Base-by-base conservation (phyloP, 2,329 filamentous ascomycete species). In the Proliferodiscus dingleyae region DNA sequence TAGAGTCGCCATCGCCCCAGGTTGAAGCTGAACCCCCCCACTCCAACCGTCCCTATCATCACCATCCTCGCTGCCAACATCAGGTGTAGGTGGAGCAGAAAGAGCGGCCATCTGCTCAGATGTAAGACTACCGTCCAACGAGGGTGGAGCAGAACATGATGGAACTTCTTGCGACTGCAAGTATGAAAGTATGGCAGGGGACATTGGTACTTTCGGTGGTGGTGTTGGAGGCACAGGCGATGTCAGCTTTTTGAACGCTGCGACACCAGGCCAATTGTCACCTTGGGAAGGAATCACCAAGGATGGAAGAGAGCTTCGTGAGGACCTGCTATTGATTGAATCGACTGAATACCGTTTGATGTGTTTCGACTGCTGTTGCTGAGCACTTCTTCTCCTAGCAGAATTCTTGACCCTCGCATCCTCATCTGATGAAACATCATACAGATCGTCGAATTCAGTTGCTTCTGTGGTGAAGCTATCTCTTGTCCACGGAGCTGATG, bases 61-160 rank as follows among this genome's bases (percentile, higher is more conserved):
- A 8, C 71, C 70, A 24, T 79, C 73, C 18, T 72, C 69, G 46
- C 72, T 70, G 13, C 74, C 79, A 53, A 87, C 75, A 49, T 91
- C 76, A 11, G 90, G 90, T 1, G 90, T 96, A 9, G 87, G 81
- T 4, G 91, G 89, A 39, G 88, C 88, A 60, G 89, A 95, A 64
- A 89, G 77, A 43, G 77, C 78, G 2, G 89, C 87, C 65, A 94
- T 77, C 63, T 95, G 89, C 61, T 96, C 90, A 2, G 90, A 95
- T 7, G 82, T 85, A 59, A 93, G 70, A 66, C 89, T 95, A 18
- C 89, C 90, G 68, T 95, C 90, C 3, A 65, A 50, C 4, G 91
- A 96, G 3, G 91, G 91, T 4, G 90, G 85, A 5, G 87, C 85
- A 45, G 88, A 90, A 23, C 81, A 77, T 28, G 80, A 83, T 2